Evolutionary conservation across 495 filamentous ascomycete genomes (phyloP).

Genomic region (Xylaria curta): DNA sequence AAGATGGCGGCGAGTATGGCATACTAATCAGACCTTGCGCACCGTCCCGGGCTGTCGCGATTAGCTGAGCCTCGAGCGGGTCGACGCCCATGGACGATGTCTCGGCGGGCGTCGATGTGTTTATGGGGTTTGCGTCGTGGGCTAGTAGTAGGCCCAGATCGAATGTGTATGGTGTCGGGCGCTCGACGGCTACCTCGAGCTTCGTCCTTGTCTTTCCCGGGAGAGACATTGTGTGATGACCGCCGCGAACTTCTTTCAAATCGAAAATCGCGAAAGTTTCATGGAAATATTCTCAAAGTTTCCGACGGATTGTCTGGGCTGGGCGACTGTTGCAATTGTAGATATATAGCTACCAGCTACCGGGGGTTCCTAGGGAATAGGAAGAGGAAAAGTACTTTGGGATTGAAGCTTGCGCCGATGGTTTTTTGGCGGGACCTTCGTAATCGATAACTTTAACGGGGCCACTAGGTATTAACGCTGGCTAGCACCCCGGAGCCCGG

Average conservation of each 20-base stretch:
- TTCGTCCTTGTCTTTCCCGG: conserved; percentile 40
- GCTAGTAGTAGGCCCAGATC: conserved; percentile 86
- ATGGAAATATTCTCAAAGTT: not conserved
- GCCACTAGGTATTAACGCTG: too few relatives aligned
- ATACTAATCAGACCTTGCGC: conserved; percentile 79
- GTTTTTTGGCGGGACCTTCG: conserved; percentile 36
- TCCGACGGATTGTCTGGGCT: not conserved
- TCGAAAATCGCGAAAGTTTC: not conserved
- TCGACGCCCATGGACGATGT: conserved; percentile 45
- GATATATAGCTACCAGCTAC: not conserved
- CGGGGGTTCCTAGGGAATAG: not conserved
- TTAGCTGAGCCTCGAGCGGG: conserved; percentile 62
- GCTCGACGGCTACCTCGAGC: conserved; percentile 69
- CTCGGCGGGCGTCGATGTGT: conserved; percentile 47
- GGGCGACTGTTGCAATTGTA: conserved; percentile 2
- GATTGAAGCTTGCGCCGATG: conserved; percentile 25
- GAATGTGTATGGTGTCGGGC: conserved; percentile 89
- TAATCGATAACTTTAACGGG: conserved; percentile 15
- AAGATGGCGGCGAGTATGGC: too few relatives aligned
- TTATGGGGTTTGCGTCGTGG: conserved; percentile 82
- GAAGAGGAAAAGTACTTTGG: conserved; percentile 29
- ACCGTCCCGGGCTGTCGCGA: conserved; percentile 78
- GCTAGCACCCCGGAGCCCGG: conserved; percentile 7
- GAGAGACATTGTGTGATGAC: conserved; percentile 42
- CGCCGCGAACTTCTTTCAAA: not conserved